These are phyloP conservation scores for Aspergillus alliaceus DNA, from an alignment of 2,329 filamentous ascomycete genomes.

Conservation along the genomic window DNA sequence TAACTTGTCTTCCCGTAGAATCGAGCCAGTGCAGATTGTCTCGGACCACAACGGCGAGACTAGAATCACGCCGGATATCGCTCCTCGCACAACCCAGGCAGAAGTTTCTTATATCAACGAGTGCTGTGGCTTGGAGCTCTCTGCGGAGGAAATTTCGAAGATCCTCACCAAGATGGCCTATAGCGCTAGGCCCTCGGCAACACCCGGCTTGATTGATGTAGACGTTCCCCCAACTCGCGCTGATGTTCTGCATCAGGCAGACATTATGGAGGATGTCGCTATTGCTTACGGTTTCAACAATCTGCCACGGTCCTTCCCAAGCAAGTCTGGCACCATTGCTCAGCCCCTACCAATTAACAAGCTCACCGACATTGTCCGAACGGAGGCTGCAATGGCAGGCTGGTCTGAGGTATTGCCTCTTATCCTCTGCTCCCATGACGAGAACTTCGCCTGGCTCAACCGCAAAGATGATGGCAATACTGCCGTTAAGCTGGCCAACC, in stretches of 20 bases:
- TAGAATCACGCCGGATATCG: constrained; percentile 76
- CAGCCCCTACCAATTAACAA: constrained; percentile 91
- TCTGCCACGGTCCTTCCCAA: constrained; percentile 81
- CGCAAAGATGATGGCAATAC: constrained; percentile 81
- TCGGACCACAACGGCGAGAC: constrained; percentile 88
- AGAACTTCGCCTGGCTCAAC: constrained; percentile 96
- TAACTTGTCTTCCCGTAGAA: constrained; percentile 35
- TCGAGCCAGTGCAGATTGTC: constrained; percentile 89
- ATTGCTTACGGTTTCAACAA: constrained; percentile 98
- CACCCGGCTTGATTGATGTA: constrained; percentile 73
- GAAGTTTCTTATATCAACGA: constrained; percentile 92
- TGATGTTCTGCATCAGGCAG: constrained; percentile 92
- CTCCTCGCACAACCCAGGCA: constrained; percentile 73
- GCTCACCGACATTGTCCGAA: constrained; percentile 83
- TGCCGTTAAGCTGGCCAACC: constrained; percentile 83
- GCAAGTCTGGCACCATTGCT: constrained; percentile 81
- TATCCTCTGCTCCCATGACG: constrained; percentile 94
- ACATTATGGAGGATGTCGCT: constrained; percentile 97
- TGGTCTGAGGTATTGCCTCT: constrained; percentile 97
- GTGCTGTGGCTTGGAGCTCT: constrained; percentile 79
- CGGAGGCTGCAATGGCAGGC: constrained; percentile 87
- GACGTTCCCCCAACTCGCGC: constrained; percentile 85
- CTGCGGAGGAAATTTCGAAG: constrained; percentile 72
- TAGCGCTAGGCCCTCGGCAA: constrained; percentile 71
- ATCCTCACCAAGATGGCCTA: constrained; percentile 88